Base-by-base conservation (phyloP, 306 rosid genomes). In the Pterocarpus santalinus region DNA sequence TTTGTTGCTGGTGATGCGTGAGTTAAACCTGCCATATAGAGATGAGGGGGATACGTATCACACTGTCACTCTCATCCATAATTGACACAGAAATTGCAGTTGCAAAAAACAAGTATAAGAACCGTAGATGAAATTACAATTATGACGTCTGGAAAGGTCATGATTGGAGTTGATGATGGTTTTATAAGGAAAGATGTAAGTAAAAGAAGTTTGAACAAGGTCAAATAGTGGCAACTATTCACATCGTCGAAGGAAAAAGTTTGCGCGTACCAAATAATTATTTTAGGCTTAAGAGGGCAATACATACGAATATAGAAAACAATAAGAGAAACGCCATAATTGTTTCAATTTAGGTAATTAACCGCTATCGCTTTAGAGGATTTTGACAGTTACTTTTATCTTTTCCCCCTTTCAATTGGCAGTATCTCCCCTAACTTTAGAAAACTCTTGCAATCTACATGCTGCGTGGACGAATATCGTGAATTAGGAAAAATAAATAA, bases 11-110 rank as follows among this genome's bases (percentile, higher is more conserved):
- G 80, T 83, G 86, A 78, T 13, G 80, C 80, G 78, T 65, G 80
- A 72, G 83, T 83, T 56, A 78, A 56, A 83, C 83, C 71, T 78
- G 71, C 38, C 62, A 33, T 71, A 16, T 9, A 55, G 5, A 61
- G 69, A 57, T 56, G 60, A 81, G 9, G 32, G 17, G 77, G 57
- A 10, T 10, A 30, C 17, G 4, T 51, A 51, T 14, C 12, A 55
- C 10, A 64, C 57, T 83, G 65, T 83, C 86, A 55, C 65, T 78
- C 56, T 83, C 86, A 76, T 61, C 39, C 46, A 80, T 7, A 80
- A 52, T 73, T 72, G 73, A 64, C 68, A 30, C 61, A 46, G 22
- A 39, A 63, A 64, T 65, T 73, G 80, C 51, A 39, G 32, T 28
- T 51, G 65, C 66, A 63, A 49, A 36, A 72, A 0, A 30, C n/a